phyloP scores from a whole-genome alignment of 495 filamentous ascomycete species.

The Neurospora terricola region DNA sequence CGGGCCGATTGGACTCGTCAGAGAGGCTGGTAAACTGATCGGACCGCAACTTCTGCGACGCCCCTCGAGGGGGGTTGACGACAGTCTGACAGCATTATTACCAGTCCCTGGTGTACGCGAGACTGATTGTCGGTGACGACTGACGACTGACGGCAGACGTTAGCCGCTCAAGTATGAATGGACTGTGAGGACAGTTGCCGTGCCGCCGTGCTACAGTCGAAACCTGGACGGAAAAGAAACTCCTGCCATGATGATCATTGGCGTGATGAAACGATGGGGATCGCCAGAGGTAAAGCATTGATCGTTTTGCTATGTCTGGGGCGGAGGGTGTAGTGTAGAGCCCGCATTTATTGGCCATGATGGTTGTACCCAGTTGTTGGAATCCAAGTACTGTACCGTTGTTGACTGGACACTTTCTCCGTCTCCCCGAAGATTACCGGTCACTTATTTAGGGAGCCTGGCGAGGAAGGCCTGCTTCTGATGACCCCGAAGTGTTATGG shows the following conservation, averaged over 20 bases:
- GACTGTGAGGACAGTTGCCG: neutral
- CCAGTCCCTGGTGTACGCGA: neutral
- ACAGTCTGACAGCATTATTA: neutral
- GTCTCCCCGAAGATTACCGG: neutral
- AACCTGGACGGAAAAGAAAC: neutral
- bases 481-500: too few species aligned
- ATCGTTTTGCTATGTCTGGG: neutral
- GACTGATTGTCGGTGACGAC: neutral
- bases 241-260: neutral
- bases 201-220: neutral
- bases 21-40: neutral
- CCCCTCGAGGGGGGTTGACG: neutral
- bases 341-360: neutral
- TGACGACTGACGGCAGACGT: neutral
- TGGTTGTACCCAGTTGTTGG: neutral
- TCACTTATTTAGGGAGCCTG: too few species aligned
- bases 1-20: neutral
- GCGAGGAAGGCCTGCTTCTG: too few species aligned
- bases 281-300: neutral
- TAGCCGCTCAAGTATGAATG: neutral
- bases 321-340: neutral
- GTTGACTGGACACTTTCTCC: neutral
- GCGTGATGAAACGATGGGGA: neutral
- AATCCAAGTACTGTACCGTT: neutral
- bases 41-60: neutral